phyloP scores from a whole-genome alignment of 192 early-diverging fungal species.

The Coemansia guatemalensis region DNA sequence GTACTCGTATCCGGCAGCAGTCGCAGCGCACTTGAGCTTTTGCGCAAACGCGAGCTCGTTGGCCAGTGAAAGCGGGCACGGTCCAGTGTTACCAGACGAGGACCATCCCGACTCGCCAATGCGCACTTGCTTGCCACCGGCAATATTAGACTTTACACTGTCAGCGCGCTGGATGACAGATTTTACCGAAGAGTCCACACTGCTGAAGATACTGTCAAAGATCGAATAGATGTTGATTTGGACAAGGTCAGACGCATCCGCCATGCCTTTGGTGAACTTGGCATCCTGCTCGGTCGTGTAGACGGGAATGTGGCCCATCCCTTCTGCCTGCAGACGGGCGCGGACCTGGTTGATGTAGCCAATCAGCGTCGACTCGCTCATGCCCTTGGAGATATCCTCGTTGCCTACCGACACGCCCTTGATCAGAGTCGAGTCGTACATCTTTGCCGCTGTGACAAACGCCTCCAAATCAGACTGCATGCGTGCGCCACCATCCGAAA shows the following conservation, averaged over 20 bases:
- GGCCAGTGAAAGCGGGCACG: slow-evolving; percentile 31
- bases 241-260: slow-evolving; percentile 35
- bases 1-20: slow-evolving; percentile 26
- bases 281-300: slow-evolving; percentile 50
- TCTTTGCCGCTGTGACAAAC: slow-evolving; percentile 42
- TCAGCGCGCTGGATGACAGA: slow-evolving; percentile 44
- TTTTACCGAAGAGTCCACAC: slow-evolving; percentile 31
- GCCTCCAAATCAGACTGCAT: slow-evolving; percentile 39
- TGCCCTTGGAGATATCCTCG: slow-evolving; percentile 43
- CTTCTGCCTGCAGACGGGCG: slow-evolving; percentile 37
- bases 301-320: slow-evolving; percentile 42
- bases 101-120: slow-evolving; percentile 52
- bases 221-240: slow-evolving; percentile 52
- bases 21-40: slow-evolving; percentile 42
- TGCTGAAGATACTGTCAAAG: slow-evolving; percentile 34
- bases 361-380: slow-evolving; percentile 39
- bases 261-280: slow-evolving; percentile 29
- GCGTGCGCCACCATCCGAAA: slow-evolving; percentile 26
- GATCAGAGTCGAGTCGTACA: slow-evolving; percentile 26
- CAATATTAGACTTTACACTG: slow-evolving; percentile 23
- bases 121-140: slow-evolving; percentile 37
- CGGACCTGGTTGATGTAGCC: slow-evolving; percentile 48
- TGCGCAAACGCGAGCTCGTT: slow-evolving; percentile 34
- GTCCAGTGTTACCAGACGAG: slow-evolving; percentile 36
- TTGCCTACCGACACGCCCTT: slow-evolving; percentile 52